Evolutionary conservation across 805 yeast species (phyloP).

Genomic region (Nakazawaea ambrosiae): DNA sequence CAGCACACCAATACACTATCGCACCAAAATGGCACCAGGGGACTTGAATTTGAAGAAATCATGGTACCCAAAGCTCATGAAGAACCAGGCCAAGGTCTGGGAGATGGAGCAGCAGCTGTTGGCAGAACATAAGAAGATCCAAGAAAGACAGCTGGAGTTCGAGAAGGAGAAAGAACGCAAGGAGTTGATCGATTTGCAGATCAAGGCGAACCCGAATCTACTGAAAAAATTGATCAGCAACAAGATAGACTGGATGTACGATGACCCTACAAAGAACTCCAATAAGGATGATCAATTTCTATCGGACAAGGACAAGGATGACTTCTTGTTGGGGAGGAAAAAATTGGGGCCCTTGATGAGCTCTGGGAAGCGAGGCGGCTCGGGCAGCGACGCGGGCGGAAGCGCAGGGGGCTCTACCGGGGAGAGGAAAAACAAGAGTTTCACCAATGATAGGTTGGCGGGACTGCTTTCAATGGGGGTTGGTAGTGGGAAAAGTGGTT

Average conservation of each 20-base stretch:
- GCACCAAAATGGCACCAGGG: constrained; percentile 53
- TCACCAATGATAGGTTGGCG: no score
- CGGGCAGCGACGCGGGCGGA: no score
- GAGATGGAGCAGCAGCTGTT: constrained; percentile 70
- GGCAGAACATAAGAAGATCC: constrained; percentile 58
- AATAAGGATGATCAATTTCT: constrained; percentile 17
- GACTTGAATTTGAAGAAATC: constrained; percentile 89
- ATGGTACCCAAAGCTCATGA: constrained; percentile 89
- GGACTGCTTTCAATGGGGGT: no score
- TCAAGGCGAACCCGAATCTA: constrained; percentile 31
- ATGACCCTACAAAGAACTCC: constrained; percentile 32
- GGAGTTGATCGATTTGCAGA: constrained; percentile 43
- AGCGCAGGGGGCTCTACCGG: no score
- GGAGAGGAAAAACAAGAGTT: no score
- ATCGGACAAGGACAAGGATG: constrained; percentile 39
- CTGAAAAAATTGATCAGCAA: constrained; percentile 23
- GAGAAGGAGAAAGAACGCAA: constrained; percentile 53
- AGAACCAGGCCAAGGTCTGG: constrained; percentile 84
- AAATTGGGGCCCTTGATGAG: constrained; percentile 35
- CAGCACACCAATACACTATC: background rate
- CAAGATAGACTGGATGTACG: constrained; percentile 85
- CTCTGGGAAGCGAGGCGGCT: no score
- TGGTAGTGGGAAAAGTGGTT: no score
- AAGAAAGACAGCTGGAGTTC: constrained; percentile 58
- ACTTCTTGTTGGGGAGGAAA: constrained; percentile 45